These are phyloP conservation scores for Tolypocladium paradoxum DNA, from an alignment of 2,329 filamentous ascomycete genomes.

Conservation along the genomic window DNA sequence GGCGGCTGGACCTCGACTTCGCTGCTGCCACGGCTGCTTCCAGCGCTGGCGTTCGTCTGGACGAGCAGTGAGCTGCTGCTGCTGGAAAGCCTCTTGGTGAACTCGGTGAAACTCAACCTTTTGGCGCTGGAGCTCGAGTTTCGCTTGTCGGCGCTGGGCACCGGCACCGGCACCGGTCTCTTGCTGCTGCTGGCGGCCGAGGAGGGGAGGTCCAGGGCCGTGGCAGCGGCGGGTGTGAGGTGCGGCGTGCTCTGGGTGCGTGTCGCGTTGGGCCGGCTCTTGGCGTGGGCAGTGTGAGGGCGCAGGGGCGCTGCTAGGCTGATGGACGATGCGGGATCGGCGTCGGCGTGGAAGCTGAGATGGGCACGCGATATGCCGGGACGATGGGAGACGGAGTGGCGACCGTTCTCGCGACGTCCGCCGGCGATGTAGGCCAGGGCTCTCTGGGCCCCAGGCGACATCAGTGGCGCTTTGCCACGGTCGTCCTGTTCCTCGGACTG, in stretches of 20 bases:
- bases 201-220: slow-evolving; percentile 11
- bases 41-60: slow-evolving; percentile 42
- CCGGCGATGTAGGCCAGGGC: slow-evolving; percentile 40
- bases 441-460: slow-evolving; percentile 35
- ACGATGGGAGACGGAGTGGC: slow-evolving; percentile 19
- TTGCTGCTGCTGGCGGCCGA: slow-evolving; percentile 9
- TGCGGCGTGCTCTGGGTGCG: slow-evolving; percentile 39
- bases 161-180: slow-evolving; percentile 16
- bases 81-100: slow-evolving; percentile 48
- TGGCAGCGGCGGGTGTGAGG: slow-evolving; percentile 19
- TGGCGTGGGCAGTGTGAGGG: slow-evolving; percentile 44
- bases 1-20: slow-evolving; percentile 31
- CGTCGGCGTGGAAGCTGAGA: slow-evolving; percentile 19
- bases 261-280: slow-evolving; percentile 30
- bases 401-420: slow-evolving; percentile 14
- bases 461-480: slow-evolving; percentile 17
- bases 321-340: slow-evolving; percentile 6
- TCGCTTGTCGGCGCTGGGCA: slow-evolving; percentile 32
- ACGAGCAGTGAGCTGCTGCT: slow-evolving; percentile 49
- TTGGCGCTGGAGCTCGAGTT: slow-evolving; percentile 44
- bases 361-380: slow-evolving; percentile 19
- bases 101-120: slow-evolving; percentile 50
- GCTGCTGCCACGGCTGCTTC: slow-evolving; percentile 37
- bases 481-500: slow-evolving; percentile 21
- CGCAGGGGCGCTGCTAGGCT: slow-evolving; percentile 20